Evolutionary conservation across 257 asterid genomes (phyloP), one percentile per base, ranked within the genome.

Genomic region (Marsdenia floribunda): DNA sequence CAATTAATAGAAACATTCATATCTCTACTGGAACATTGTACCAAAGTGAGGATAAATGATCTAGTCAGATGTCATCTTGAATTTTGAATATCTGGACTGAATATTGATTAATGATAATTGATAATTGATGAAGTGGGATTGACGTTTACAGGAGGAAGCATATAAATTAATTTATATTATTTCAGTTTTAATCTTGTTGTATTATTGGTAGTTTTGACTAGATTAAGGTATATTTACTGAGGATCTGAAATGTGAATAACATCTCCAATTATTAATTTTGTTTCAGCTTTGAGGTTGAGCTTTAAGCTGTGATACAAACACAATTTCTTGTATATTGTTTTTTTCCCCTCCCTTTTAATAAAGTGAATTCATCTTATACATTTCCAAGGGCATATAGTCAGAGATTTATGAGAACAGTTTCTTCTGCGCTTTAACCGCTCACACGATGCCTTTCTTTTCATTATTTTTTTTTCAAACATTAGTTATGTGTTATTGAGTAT

Each of bases 31-130:
- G 33, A 57, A n/a, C 33, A 57, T 54, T 54, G 57, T 52, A 16
- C 21, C n/a, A 16, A 52, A 52, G 57, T 18, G 21, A 18, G 57
- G 57, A 52, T 14, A 52, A 52, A 3, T 18, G 21, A 16, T 16
- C 21, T 4, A 16, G 6, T 52, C 57, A 16, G 57, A 52, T 52
- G 19, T 52, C 22, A 52, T 4, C 7, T 21, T 54, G 60, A 52
- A 19, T 19, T 55, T 55, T 4, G 4, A 10, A 15, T 68, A 55
- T 40, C 47, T 67, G 29, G 59, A 57, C 44, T 26, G 49, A 70
- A 75, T 63, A 69, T 60, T 50, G 37, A 70, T 67, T 38, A 61
- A 40, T 52, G 46, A 12, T 67, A 53, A 14, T 26, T 47, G 42
- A 24, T 29, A 29, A 1, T 29, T 55, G 54, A 55, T 55, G 54